A percentile compares a stretch with the other conserved stretches of the same genome.
phyloP scores from a whole-genome alignment of 2,329 filamentous ascomycete genomes.

The Orbilia quercus region DNA sequence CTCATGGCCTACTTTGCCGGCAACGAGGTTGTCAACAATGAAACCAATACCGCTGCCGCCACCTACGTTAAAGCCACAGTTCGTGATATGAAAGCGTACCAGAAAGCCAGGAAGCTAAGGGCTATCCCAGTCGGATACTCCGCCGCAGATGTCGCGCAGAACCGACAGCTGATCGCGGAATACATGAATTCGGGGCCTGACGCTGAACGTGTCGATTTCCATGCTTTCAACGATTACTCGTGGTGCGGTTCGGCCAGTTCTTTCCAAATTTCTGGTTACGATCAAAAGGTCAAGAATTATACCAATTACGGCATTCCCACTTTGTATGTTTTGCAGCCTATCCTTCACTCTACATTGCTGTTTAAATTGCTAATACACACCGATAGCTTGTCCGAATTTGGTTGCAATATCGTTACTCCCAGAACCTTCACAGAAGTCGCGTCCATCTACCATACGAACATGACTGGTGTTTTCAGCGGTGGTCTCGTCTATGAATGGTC shows the following conservation, averaged over 20 bases:
- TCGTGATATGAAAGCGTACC: conserved; percentile 79
- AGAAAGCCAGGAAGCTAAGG: conserved; percentile 72
- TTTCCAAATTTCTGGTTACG: conserved; percentile 80
- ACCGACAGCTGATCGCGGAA: conserved; percentile 84
- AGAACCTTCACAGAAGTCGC: conserved; percentile 83
- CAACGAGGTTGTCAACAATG: conserved; percentile 81
- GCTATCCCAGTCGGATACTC: conserved; percentile 79
- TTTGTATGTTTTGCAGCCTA: conserved; percentile 67
- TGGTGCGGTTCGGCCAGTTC: conserved; percentile 78
- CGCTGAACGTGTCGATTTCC: conserved; percentile 82
- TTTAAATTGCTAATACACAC: background rate
- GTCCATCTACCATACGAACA: conserved; percentile 81
- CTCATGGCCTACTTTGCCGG: conserved; percentile 87
- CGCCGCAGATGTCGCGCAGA: conserved; percentile 82
- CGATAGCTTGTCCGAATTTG: conserved; percentile 82
- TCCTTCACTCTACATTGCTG: background rate
- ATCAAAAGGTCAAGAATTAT: conserved; percentile 88
- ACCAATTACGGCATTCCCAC: conserved; percentile 86
- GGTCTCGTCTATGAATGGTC: conserved; percentile 97
- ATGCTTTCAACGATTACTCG: conserved; percentile 83
- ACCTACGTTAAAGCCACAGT: conserved; percentile 83
- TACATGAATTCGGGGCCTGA: conserved; percentile 95
- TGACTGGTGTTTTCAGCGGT: conserved; percentile 92
- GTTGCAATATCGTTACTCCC: conserved; percentile 79
- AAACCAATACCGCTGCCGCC: conserved; percentile 73